Evolutionary conservation across 1,284 basidiomycete species (phyloP).

Genomic region (Ceratobasidium sp.): DNA sequence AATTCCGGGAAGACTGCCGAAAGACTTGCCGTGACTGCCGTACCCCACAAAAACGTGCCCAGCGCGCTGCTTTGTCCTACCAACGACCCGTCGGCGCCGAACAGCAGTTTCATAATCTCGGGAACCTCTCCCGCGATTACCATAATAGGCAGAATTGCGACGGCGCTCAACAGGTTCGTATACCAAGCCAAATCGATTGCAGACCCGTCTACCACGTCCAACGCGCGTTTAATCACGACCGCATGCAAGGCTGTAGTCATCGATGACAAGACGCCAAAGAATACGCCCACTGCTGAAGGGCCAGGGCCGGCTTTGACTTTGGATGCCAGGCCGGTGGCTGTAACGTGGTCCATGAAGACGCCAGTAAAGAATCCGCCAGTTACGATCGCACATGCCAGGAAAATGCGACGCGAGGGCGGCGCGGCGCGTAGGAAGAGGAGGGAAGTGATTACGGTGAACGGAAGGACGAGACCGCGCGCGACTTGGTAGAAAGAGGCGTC

Average conservation of each 20-base stretch:
- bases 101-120: constrained; percentile 68
- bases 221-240: constrained; percentile 84
- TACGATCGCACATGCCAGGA: constrained; percentile 76
- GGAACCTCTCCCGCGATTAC: constrained; percentile 76
- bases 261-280: constrained; percentile 80
- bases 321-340: constrained; percentile 55
- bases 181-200: constrained; percentile 86
- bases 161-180: constrained; percentile 77
- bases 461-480: constrained; percentile 85
- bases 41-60: constrained; percentile 79
- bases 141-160: constrained; percentile 70
- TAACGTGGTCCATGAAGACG: constrained; percentile 77
- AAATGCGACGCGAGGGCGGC: constrained; percentile 75
- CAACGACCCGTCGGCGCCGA: constrained; percentile 57
- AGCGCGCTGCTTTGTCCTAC: constrained; percentile 60
- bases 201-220: constrained; percentile 79
- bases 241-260: constrained; percentile 83
- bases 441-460: constrained; percentile 85
- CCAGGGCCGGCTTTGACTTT: not conserved
- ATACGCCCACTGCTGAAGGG: constrained; percentile 64
- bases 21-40: constrained; percentile 72
- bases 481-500: constrained; percentile 93
- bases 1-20: not conserved
- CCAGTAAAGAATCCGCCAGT: constrained; percentile 87
- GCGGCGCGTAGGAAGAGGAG: constrained; percentile 71